phyloP scores from a whole-genome alignment of 202 grass and related monocot species.

The Hordeum pubiflorum region DNA sequence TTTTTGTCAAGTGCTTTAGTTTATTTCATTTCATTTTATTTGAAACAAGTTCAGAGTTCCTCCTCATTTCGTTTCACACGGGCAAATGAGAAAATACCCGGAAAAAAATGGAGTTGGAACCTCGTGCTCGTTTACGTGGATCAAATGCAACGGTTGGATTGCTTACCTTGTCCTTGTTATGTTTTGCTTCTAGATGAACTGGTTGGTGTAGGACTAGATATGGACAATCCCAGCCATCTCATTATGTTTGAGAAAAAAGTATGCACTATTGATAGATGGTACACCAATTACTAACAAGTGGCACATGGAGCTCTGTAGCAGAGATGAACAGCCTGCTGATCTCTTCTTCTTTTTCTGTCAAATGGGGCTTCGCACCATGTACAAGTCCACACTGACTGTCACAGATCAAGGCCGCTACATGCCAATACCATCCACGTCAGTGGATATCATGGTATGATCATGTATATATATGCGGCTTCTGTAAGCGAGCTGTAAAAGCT shows the following conservation, averaged over 20 bases:
- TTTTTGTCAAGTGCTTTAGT: neutral
- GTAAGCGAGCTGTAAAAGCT: neutral
- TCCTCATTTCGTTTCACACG: neutral
- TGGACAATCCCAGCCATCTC: neutral
- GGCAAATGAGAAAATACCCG: neutral
- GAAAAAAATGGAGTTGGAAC: neutral
- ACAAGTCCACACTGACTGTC: neutral
- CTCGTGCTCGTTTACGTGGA: neutral
- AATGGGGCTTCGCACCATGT: constrained; percentile 22
- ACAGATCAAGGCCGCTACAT: neutral
- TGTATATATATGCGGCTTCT: neutral
- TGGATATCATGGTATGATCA: neutral
- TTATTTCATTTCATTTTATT: neutral
- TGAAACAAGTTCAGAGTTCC: neutral
- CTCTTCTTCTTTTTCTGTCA: neutral
- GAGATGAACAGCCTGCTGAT: constrained; percentile 23
- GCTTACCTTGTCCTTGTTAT: neutral
- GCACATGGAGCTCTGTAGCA: constrained; percentile 10
- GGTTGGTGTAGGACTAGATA: neutral
- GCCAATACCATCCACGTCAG: neutral
- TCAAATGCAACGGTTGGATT: neutral
- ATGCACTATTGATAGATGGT: neutral
- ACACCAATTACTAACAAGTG: neutral
- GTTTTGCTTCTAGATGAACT: neutral
- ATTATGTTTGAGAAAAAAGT: neutral